These are phyloP conservation scores for Trametes meyenii DNA, from an alignment of 768 basidiomycete genomes.

Conservation along the genomic window DNA sequence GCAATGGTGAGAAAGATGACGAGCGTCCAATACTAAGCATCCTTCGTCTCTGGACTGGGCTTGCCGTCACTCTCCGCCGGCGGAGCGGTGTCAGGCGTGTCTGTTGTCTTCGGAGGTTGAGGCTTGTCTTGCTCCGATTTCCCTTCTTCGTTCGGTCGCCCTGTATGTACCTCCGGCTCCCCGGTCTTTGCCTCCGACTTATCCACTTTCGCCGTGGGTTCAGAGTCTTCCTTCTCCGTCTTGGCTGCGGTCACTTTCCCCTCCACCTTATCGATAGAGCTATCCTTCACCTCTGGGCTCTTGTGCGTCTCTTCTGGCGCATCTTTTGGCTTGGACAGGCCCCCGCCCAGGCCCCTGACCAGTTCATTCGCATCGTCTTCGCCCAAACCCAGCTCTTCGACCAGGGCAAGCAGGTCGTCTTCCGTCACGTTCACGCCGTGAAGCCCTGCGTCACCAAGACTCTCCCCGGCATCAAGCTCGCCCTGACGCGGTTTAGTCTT, in stretches of 20 bases:
- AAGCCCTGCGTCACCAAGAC: conserved; percentile 69
- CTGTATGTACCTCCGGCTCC: neutral
- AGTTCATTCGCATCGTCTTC: conserved; percentile 79
- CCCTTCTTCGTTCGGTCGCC: no score
- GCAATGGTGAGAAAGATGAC: neutral
- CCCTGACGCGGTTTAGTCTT: conserved; percentile 55
- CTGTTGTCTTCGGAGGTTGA: conserved; percentile 16
- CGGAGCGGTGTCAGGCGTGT: conserved; percentile 16
- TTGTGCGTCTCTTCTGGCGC: conserved; percentile 19
- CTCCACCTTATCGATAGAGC: neutral
- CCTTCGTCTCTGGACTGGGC: conserved; percentile 11
- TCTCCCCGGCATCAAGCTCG: conserved; percentile 66
- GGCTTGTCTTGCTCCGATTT: no score
- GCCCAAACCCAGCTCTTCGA: conserved; percentile 74
- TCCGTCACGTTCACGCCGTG: conserved; percentile 79
- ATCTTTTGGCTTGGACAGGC: conserved; percentile 20
- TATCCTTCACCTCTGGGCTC: neutral
- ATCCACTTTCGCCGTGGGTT: neutral
- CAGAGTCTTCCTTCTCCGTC: conserved; percentile 2
- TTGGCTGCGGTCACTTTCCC: conserved; percentile 7
- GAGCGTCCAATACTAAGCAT: neutral
- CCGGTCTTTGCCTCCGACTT: conserved; percentile 3
- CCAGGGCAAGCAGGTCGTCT: conserved; percentile 69
- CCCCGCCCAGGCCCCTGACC: conserved; percentile 56
- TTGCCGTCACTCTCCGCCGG: conserved; percentile 6